Evolutionary conservation across 371 early-diverging fungal genomes (phyloP), one percentile per base, ranked within the genome.

Genomic region (Mucor irregularis): DNA sequence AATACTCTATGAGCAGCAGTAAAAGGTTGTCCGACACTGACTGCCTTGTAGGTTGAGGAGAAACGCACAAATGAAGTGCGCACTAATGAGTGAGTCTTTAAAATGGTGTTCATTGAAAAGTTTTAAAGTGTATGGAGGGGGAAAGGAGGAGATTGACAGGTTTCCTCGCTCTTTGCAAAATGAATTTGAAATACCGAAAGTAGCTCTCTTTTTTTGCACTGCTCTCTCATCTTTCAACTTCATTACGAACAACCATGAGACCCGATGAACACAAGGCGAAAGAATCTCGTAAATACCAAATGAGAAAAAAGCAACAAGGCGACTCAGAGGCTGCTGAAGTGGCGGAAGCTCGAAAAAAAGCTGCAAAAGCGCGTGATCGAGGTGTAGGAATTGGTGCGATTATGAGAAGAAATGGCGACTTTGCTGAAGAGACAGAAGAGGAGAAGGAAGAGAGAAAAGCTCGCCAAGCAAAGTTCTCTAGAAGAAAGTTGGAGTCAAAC

Each of bases 1-100:
- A 69, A 95, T 56, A 92, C 82, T 48, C 93, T 83, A 80, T 92
- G 80, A 57, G 91, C 90, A n/a, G 85, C 83, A 24, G 92, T 86
- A 80, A 92, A 85, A 47, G 90, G 86, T 45, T 87, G 78, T 28
- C 93, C 94, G 45, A 89, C 72, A 29, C 64, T 69, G 45, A 93
- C 82, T 49, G 86, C 75, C 19, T 73, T 76, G 79, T 83, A 91
- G 48, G 69, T 73, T 16, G 85, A 66, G 34, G 51, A 62, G 29
- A 25, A 54, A 13, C 55, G 26, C 2, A 49, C 50, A 44, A 54
- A 49, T 5, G 37, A 16, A 13, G 17, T 39, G 13, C 39, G 37
- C 14, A 51, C 17, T 29, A 17, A 6, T 3, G 7, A 24, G 10
- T 42, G 42, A 14, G 10, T 29, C 22, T 26, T 26, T 30, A 46